Evolutionary conservation across 441 rosid genomes (phyloP).

Genomic region (Croton setiger): DNA sequence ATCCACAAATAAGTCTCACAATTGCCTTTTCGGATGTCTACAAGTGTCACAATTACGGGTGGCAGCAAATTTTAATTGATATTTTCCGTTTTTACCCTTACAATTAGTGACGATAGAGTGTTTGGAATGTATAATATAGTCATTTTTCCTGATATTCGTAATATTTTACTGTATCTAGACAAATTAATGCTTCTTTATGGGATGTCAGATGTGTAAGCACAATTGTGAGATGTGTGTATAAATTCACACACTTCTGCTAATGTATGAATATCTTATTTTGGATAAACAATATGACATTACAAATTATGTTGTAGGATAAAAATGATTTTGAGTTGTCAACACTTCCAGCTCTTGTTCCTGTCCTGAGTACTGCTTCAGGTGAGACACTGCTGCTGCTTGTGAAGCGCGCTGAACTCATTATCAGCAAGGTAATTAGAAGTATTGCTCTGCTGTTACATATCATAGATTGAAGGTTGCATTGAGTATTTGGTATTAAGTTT

Average conservation of each 20-base stretch:
- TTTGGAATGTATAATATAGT: too few species aligned
- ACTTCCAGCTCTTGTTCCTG: slow-evolving; percentile 91
- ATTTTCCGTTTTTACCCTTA: too few species aligned
- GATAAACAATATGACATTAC: slow-evolving; percentile 15
- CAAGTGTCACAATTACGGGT: too few species aligned
- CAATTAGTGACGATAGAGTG: too few species aligned
- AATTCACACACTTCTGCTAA: not conserved
- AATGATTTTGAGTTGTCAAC: slow-evolving; percentile 84
- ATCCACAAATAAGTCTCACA: too few species aligned
- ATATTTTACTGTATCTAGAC: too few species aligned
- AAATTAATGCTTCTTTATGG: too few species aligned
- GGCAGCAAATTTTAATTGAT: too few species aligned
- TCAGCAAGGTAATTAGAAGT: slow-evolving; percentile 58
- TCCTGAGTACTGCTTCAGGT: slow-evolving; percentile 81
- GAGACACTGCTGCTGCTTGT: slow-evolving; percentile 84
- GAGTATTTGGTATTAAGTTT: not conserved
- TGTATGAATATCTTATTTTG: not conserved
- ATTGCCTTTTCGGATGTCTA: too few species aligned
- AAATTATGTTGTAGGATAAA: slow-evolving; percentile 57
- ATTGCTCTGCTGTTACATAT: not conserved
- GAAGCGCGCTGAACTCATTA: slow-evolving; percentile 84
- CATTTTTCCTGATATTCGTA: too few species aligned
- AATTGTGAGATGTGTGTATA: not conserved
- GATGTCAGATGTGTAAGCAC: too few species aligned
- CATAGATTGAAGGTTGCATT: slow-evolving; percentile 6